phyloP scores from a whole-genome alignment of 2,329 filamentous ascomycete genomes.

The Myriangium duriaei region DNA sequence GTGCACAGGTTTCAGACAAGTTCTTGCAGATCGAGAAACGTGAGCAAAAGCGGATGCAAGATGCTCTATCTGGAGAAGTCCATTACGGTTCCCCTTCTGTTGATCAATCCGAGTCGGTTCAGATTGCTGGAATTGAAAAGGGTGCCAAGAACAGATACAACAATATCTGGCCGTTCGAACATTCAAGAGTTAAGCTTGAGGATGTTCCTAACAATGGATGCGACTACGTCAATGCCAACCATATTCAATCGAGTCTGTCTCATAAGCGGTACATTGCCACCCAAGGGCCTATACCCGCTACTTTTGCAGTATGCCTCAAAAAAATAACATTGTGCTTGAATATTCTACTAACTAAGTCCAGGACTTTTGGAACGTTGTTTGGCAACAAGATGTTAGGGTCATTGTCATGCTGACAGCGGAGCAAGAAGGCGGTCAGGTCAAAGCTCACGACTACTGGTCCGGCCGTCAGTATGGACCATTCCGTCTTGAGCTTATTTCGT shows the following conservation, averaged over 20 bases:
- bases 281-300: slow-evolving; percentile 83
- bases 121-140: slow-evolving; percentile 86
- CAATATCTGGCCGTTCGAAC: slow-evolving; percentile 93
- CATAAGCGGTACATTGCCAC: slow-evolving; percentile 93
- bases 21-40: slow-evolving; percentile 74
- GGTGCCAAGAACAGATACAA: slow-evolving; percentile 95
- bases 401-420: slow-evolving; percentile 96
- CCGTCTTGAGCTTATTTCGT: slow-evolving; percentile 62
- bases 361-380: slow-evolving; percentile 97
- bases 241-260: slow-evolving; percentile 66
- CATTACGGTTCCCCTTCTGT: slow-evolving; percentile 38
- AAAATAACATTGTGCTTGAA: neutral
- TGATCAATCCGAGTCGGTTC: slow-evolving; percentile 35
- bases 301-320: slow-evolving; percentile 59
- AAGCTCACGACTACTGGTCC: slow-evolving; percentile 91
- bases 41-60: slow-evolving; percentile 87
- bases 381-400: slow-evolving; percentile 91
- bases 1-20: slow-evolving; percentile 67
- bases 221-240: slow-evolving; percentile 93
- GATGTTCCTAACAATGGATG: slow-evolving; percentile 55
- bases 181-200: slow-evolving; percentile 71
- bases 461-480: slow-evolving; percentile 65
- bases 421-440: slow-evolving; percentile 81
- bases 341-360: slow-evolving; percentile 24
- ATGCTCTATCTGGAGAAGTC: slow-evolving; percentile 54